Evolutionary conservation across 2,329 filamentous ascomycete species (phyloP), one percentile per base, ranked within the genome.

Genomic region (Diaporthe sp.): DNA sequence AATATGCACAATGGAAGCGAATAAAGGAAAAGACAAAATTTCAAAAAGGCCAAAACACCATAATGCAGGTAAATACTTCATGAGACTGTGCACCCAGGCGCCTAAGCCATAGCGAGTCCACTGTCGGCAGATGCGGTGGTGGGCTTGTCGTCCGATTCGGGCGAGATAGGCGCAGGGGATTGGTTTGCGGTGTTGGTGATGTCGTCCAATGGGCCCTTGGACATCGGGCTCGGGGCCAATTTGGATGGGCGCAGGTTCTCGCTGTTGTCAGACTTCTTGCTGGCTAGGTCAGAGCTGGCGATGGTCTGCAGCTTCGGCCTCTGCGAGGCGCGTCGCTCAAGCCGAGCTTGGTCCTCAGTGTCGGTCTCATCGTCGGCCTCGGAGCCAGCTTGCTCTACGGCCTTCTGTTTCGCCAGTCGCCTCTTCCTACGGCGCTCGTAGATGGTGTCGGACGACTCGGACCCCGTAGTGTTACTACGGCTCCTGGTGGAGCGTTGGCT

Each of bases 261-360:
- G 73, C 74, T 80, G 78, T 82, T 22, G 80, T 81, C 63, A 78
- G 79, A 77, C 30, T 79, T 79, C 56, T 78, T 81, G 73, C 78
- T 79, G 39, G 78, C 77, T 32, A 80, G 80, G 51, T 85, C 82
- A 25, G 83, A 84, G 80, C 86, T 87, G 66, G 82, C 75, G 25
- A 88, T 88, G 13, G 87, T 88, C 73, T 86, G 83, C 47, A 88
- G 80, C 77, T 84, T 86, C 6, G 86, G 85, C 59, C 85, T 82
- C 75, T 84, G 83, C 0, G 82, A 84, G 47, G 81, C 84, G 73
- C 83, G 83, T 12, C 79, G 78, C 19, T 81, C 76, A 77, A 80
- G 59, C 77, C 30, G 77, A 72, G 61, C 74, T 55, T 77, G 77
- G 63, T 77, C 22, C 77, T 76, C 72, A 77, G 65, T 59, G 75